Evolutionary conservation across 768 basidiomycete species (phyloP).

Genomic region (Asterophora parasitica): DNA sequence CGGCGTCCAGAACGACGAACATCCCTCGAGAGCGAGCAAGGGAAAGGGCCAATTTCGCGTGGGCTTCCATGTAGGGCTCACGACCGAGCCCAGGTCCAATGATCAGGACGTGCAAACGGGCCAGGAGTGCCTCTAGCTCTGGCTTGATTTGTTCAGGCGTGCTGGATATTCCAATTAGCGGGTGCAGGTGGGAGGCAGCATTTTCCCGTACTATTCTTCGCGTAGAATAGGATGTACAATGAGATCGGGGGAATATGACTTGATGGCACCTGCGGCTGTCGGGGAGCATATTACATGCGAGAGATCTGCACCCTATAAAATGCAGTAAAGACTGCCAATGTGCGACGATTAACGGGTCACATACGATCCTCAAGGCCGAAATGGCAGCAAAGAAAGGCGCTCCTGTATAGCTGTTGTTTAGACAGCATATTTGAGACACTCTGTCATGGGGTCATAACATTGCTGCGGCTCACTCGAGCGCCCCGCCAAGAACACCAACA

Average conservation of each 20-base stretch:
- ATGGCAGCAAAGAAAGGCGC: slow-evolving; percentile 96
- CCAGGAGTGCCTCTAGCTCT: slow-evolving; percentile 63
- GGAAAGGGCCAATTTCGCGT: slow-evolving; percentile 68
- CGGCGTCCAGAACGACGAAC: slow-evolving; percentile 93
- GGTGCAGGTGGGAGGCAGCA: background rate
- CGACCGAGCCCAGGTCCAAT: slow-evolving; percentile 94
- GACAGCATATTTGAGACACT: background rate
- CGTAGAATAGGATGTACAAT: slow-evolving; percentile 94
- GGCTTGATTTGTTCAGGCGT: slow-evolving; percentile 41
- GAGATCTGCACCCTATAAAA: slow-evolving; percentile 76
- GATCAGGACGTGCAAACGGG: slow-evolving; percentile 87
- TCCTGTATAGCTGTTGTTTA: slow-evolving; percentile 74
- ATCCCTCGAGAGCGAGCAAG: slow-evolving; percentile 72
- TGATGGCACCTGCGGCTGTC: slow-evolving; percentile 87
- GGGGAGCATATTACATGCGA: slow-evolving; percentile 98
- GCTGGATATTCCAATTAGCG: slow-evolving; percentile 28
- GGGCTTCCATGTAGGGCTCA: slow-evolving; percentile 83
- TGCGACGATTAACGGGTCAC: slow-evolving; percentile 16
- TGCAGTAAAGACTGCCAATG: background rate
- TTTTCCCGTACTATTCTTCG: slow-evolving; percentile 50
- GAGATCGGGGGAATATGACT: slow-evolving; percentile 93
- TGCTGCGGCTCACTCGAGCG: slow-evolving; percentile 68
- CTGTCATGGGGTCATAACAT: background rate
- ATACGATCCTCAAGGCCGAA: slow-evolving; percentile 79
- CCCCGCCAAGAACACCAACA: slow-evolving; percentile 91